These are phyloP conservation scores for Chaetomium tenue DNA, from an alignment of 495 filamentous ascomycete genomes.

Conservation along the genomic window DNA sequence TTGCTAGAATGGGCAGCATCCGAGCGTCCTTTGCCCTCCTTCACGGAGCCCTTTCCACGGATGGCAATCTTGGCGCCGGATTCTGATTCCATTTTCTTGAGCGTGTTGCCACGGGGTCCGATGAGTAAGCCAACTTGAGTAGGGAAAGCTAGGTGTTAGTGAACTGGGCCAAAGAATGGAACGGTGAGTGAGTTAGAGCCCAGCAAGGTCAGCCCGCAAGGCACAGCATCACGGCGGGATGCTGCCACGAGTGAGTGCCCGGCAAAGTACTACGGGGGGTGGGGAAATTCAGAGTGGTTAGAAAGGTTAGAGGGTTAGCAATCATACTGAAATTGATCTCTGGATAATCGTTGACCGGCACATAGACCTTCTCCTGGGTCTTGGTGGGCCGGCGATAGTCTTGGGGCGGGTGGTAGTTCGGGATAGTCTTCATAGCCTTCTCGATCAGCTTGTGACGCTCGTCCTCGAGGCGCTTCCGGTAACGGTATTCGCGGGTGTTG, in stretches of 20 bases:
- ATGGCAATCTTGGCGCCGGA: constrained; percentile 98
- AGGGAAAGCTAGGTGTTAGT: constrained; percentile 90
- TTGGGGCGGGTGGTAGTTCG: constrained; percentile 95
- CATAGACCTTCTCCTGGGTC: constrained; percentile 99
- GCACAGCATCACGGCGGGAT: constrained; percentile 32
- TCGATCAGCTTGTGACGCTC: constrained; percentile 97
- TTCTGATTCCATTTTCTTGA: constrained; percentile 99
- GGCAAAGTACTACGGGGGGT: constrained; percentile 37
- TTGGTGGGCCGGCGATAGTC: constrained; percentile 98
- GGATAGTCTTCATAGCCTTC: constrained; percentile 96
- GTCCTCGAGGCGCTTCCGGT: constrained; percentile 95
- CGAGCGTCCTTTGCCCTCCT: constrained; percentile 98
- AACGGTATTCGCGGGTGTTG: constrained; percentile 96
- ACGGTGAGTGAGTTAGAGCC: constrained; percentile 42
- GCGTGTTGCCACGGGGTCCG: constrained; percentile 97
- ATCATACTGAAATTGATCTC: constrained; percentile 99
- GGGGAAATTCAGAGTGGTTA: constrained; percentile 56
- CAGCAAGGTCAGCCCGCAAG: constrained; percentile 33
- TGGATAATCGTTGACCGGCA: constrained; percentile 99
- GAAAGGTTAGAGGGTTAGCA: constrained; percentile 94
- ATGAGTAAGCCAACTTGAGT: constrained; percentile 99
- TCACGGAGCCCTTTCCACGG: constrained; percentile 98
- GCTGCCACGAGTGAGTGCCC: constrained; percentile 32
- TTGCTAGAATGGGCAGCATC: constrained; percentile 98
- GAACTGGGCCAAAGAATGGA: constrained; percentile 45